Conservation (phyloP, 108 stramenopile genomes). For the Nitzschia putrida region DNA sequence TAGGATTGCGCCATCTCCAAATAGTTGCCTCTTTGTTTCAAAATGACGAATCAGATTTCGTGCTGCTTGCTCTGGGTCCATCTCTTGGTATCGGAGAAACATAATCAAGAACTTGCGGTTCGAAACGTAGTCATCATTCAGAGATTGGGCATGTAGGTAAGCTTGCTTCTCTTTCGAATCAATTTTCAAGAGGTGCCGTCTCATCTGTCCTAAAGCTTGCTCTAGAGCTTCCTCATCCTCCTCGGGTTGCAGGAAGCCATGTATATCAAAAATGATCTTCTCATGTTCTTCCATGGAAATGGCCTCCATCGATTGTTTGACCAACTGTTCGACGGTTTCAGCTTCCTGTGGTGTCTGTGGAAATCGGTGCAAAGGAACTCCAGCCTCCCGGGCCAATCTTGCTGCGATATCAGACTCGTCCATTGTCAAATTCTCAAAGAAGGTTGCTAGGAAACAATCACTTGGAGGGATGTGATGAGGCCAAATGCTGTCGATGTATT, state of each 20-base stretch:
- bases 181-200: not conserved
- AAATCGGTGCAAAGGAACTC: not conserved
- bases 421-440: too few species aligned
- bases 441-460: too few species aligned
- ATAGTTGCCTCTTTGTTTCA: not conserved
- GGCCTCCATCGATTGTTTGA: conserved; percentile 2
- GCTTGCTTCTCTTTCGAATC: not conserved
- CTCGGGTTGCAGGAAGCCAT: conserved; percentile 5
- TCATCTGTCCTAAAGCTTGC: not conserved
- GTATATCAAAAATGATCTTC: conserved; percentile 17
- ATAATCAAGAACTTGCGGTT: conserved; percentile 6
- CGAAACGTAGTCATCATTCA: conserved; percentile 6
- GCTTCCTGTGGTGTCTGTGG: not conserved
- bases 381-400: not conserved
- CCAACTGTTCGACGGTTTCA: not conserved
- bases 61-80: conserved; percentile 8
- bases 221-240: not conserved
- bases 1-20: not conserved
- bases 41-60: conserved; percentile 3
- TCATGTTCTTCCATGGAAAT: conserved; percentile 1
- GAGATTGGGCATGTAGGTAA: not conserved
- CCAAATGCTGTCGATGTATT: too few species aligned
- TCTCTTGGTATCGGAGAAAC: conserved; percentile 9
- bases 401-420: not conserved
- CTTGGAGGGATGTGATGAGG: too few species aligned